Percentiles rank a stretch among this genome's conserved stretches.
phyloP scores from a whole-genome alignment of 768 basidiomycete species.

The Dictyophora rubrovolvata region DNA sequence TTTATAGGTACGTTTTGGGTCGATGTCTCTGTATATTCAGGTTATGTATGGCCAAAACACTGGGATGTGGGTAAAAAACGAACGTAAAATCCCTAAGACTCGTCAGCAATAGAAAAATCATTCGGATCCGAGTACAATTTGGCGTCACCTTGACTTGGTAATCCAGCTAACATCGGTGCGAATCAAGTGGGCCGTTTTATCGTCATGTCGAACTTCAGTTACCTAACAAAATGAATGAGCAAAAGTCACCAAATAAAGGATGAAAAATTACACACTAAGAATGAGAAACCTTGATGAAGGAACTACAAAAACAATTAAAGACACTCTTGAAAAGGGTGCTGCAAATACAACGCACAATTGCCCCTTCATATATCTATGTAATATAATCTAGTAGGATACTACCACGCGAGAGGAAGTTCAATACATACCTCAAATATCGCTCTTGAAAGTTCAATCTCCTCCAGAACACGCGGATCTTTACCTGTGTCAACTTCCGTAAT shows the following conservation, averaged over 20 bases:
- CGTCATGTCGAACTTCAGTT: constrained; percentile 72
- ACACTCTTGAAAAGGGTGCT: not conserved
- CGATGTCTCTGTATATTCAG: constrained; percentile 46
- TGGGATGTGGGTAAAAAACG: constrained; percentile 15
- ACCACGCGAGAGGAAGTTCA: not conserved
- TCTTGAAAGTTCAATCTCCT: constrained; percentile 75
- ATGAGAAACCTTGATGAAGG: constrained; percentile 80
- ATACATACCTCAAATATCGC: constrained; percentile 64
- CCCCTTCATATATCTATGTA: constrained; percentile 59
- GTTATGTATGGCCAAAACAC: not conserved
- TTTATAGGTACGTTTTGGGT: constrained; percentile 66
- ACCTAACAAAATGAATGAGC: constrained; percentile 32
- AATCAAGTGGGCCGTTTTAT: constrained; percentile 56
- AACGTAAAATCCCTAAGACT: constrained; percentile 62
- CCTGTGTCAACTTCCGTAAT: constrained; percentile 33
- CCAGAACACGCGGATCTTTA: constrained; percentile 40
- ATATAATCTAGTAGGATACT: not conserved
- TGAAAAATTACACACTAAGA: constrained; percentile 43
- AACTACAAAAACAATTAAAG: constrained; percentile 37
- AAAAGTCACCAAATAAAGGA: not conserved
- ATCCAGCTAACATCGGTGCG: constrained; percentile 78
- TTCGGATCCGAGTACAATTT: not conserved
- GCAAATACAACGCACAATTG: constrained; percentile 42
- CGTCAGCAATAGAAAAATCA: not conserved
- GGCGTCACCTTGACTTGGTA: constrained; percentile 53